Percentiles rank a stretch among this genome's conserved stretches.
phyloP scores from a whole-genome alignment of 169 alveolate genomes.

The Pseudocohnilembus persalinus region DNA sequence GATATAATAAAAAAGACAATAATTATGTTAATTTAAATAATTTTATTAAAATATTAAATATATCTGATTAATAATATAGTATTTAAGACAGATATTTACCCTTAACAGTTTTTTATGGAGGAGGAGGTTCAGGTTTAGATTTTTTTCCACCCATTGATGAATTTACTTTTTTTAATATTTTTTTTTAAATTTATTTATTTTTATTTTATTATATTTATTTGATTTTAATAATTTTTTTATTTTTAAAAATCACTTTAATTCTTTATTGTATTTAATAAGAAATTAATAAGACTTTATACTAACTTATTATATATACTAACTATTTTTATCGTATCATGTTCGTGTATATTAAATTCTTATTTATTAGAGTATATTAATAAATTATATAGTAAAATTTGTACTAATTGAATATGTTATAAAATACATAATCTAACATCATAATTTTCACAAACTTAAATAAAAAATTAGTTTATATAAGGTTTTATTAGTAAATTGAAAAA shows the following conservation, averaged over 20 bases:
- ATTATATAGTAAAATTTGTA: too few relatives aligned
- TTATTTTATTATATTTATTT: too few relatives aligned
- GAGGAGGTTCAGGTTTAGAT: slow-evolving; percentile 44
- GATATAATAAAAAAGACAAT: background rate
- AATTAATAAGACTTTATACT: background rate
- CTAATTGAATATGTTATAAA: too few relatives aligned
- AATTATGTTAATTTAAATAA: background rate
- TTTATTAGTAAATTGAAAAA: too few relatives aligned
- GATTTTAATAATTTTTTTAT: too few relatives aligned
- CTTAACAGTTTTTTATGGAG: slow-evolving; percentile 43
- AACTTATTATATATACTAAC: background rate
- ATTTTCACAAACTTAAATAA: too few relatives aligned
- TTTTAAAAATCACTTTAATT: background rate
- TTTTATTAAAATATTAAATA: background rate
- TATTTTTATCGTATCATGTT: too few relatives aligned
- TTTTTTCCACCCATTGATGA: slow-evolving; percentile 31
- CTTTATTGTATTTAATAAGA: background rate
- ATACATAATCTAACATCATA: too few relatives aligned
- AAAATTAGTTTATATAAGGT: too few relatives aligned
- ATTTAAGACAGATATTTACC: slow-evolving; percentile 1
- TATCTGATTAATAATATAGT: background rate
- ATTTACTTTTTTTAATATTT: too few relatives aligned
- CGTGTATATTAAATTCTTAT: background rate
- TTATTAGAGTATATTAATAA: background rate
- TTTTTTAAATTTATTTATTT: too few relatives aligned